A percentile compares a stretch with the other conserved stretches of the same genome.
These are phyloP conservation scores for Blastocystis sp. DNA, from an alignment of 352 stramenopile species.

Conservation along the genomic window DNA sequence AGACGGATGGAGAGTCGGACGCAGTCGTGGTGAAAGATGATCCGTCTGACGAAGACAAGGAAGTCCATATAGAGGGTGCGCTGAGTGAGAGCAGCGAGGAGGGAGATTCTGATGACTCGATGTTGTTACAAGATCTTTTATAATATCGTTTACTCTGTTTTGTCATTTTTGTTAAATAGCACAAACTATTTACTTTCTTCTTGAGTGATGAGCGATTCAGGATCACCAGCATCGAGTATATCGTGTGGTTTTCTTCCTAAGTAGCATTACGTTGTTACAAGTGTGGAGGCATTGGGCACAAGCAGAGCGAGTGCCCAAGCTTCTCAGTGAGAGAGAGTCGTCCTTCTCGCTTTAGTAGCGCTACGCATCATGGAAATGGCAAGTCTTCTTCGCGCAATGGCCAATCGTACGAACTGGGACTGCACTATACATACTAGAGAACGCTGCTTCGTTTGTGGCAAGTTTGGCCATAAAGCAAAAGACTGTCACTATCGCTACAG, in stretches of 20 bases:
- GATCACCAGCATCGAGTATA: neutral
- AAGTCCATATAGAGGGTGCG: neutral
- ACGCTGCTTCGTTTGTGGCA: constrained; percentile 9
- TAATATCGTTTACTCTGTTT: neutral
- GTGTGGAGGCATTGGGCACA: neutral
- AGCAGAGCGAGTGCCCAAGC: neutral
- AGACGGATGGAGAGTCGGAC: neutral
- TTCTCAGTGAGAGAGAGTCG: no score
- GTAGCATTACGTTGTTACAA: neutral
- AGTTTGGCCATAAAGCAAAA: neutral
- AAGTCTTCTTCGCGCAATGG: no score
- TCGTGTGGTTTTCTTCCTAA: neutral
- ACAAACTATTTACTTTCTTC: neutral
- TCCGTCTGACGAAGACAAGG: neutral
- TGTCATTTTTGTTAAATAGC: neutral
- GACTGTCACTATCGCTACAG: neutral
- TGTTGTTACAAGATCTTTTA: neutral
- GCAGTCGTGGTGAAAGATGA: neutral
- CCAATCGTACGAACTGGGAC: no score
- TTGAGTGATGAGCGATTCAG: no score
- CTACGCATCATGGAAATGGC: no score
- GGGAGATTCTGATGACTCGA: neutral
- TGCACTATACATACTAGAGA: neutral
- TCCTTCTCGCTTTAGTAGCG: no score
- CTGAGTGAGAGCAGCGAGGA: constrained; percentile 45